Percentiles rank a stretch among this genome's conserved stretches.
These are phyloP conservation scores for Claviceps fusiformis DNA, from an alignment of 2,329 filamentous ascomycete species.

Conservation along the genomic window DNA sequence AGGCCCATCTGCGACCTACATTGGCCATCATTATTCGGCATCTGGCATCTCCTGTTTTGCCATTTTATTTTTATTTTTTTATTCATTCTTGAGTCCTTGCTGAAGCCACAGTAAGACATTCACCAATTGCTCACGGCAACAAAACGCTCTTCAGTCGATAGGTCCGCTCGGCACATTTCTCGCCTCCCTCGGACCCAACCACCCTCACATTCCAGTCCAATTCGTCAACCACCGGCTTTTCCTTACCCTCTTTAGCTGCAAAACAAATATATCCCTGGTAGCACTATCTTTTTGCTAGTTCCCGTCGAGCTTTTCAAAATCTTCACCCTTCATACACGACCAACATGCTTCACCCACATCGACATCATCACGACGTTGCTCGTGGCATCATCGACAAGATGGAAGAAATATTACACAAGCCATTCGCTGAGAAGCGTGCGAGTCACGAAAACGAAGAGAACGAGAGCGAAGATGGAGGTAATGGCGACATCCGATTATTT, in stretches of 20 bases:
- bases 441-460: background rate
- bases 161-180: constrained; percentile 12
- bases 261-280: constrained; percentile 7
- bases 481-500: background rate
- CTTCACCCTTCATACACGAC: background rate
- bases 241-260: background rate
- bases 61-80: constrained; percentile 2
- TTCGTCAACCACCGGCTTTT: constrained; percentile 3
- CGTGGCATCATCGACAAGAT: constrained; percentile 2
- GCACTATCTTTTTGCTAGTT: background rate
- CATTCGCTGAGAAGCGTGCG: background rate
- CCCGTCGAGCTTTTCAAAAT: background rate
- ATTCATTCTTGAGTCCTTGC: background rate
- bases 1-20: too few relatives aligned
- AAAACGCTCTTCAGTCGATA: constrained; percentile 13
- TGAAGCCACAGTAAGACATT: constrained; percentile 5
- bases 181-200: constrained; percentile 13
- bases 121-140: constrained; percentile 5
- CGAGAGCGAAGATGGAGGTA: constrained; percentile 1
- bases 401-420: background rate
- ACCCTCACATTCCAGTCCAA: constrained; percentile 16
- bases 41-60: background rate
- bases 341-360: constrained; percentile 18
- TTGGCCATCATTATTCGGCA: too few relatives aligned
- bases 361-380: constrained; percentile 12